Evolutionary conservation across 495 filamentous ascomycete genomes (phyloP), one percentile per base, ranked within the genome.

Genomic region (Penicillium canariense): DNA sequence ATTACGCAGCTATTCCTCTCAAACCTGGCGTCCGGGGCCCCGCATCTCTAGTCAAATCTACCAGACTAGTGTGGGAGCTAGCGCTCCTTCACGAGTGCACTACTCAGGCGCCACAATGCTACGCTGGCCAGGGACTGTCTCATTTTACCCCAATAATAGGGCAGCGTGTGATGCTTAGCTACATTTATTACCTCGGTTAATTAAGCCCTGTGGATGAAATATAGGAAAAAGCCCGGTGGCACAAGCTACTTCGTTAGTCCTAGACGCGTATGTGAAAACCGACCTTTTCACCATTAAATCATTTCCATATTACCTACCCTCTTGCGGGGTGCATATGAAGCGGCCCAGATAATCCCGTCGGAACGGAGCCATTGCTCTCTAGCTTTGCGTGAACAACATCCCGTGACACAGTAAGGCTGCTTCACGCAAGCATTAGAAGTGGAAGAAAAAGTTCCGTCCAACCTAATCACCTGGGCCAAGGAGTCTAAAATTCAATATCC

Each of bases 151-250:
- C 18, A 28, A 28, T 18, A 9, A 28, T 18, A 17, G 25, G 25
- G 26, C 7, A 10, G 35, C 23, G 4, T 23, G 2, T 35, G 12
- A 20, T 47, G 6, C 35, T 23, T 15, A 48, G 14, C 11, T 11
- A 26, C 0, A 23, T 32, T 32, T 15, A 6, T 35, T 14, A 12
- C 7, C n/a, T 48, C 55, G 55, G 55, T 48, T 52, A 52, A 53
- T 48, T 52, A 10, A 36, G 11, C 27, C 28, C 31, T 8, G 9
- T 18, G 3, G 12, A 9, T 20, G 14, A n/a, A 14, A 34, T 40
- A 45, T 46, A 9, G 54, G 54, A 32, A 56, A 56, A 56, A 56
- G 14, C 40, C 54, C 54, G 54, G 54, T 35, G 54, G 54, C 47
- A 50, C 54, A 45, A 30, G 17, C 10, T 39, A 11, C 25, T 27